Conservation (phyloP, 164 flowering plant species). For the Taxillus chinensis region DNA sequence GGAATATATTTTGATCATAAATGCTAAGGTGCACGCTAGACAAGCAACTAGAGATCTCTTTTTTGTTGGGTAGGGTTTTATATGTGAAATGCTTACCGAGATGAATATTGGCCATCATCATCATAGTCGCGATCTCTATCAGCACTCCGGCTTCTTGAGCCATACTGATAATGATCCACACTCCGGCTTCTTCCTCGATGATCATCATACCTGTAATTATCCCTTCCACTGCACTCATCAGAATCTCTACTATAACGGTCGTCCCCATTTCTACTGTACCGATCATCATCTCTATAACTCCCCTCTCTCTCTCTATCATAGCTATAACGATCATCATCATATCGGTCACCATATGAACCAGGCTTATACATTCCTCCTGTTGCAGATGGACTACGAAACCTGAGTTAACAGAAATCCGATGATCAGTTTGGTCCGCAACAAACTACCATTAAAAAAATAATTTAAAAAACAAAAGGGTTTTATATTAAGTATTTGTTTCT, state of each 20-base stretch:
- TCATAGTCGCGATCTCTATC: conserved; percentile 59
- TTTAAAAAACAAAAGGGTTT: too few species aligned
- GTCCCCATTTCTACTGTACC: conserved; percentile 52
- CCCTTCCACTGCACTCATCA: conserved; percentile 62
- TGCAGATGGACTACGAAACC: conserved; percentile 51
- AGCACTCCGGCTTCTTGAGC: conserved; percentile 62
- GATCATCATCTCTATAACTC: conserved; percentile 66
- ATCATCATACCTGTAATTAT: conserved; percentile 60
- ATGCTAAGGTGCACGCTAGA: neutral
- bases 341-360: conserved; percentile 46
- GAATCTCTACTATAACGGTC: conserved; percentile 56
- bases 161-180: conserved; percentile 50
- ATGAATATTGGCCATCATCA: conserved; percentile 74
- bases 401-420: conserved; percentile 10
- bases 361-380: conserved; percentile 78
- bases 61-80: neutral
- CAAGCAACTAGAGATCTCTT: neutral
- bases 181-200: conserved; percentile 54
- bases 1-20: neutral
- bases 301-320: conserved; percentile 69
- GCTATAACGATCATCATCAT: conserved; percentile 61
- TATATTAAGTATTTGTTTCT: too few species aligned
- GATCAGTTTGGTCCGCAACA: neutral
- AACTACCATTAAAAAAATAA: neutral
- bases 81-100: conserved; percentile 45